These are phyloP conservation scores for Ganoderma sinense DNA, from an alignment of 1,284 basidiomycete species.

Conservation along the genomic window DNA sequence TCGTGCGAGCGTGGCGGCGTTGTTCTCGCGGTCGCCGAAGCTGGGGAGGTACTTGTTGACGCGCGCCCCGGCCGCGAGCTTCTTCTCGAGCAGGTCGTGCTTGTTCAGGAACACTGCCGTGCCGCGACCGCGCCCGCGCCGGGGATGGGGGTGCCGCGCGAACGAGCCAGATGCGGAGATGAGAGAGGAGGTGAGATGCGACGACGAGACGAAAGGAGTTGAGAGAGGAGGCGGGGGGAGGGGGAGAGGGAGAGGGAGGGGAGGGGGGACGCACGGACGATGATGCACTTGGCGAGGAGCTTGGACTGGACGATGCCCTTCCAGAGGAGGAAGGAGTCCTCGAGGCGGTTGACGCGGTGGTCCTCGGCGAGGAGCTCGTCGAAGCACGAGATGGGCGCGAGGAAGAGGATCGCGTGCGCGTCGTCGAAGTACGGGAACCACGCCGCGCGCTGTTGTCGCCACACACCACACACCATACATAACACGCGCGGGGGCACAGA, in stretches of 20 bases:
- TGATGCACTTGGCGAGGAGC: slow-evolving; percentile 60
- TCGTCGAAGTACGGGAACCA: slow-evolving; percentile 73
- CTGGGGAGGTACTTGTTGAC: slow-evolving; percentile 52
- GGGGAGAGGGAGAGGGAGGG: not conserved
- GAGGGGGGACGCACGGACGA: slow-evolving; percentile 48
- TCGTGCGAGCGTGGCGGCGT: slow-evolving; percentile 59
- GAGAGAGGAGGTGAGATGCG: not conserved
- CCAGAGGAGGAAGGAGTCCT: slow-evolving; percentile 75
- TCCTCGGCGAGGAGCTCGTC: slow-evolving; percentile 71
- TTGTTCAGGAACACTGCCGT: slow-evolving; percentile 68
- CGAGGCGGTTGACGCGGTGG: slow-evolving; percentile 63
- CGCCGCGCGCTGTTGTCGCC: slow-evolving; percentile 40
- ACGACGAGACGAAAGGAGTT: too few species aligned
- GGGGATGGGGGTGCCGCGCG: not conserved
- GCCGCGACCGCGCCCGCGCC: not conserved
- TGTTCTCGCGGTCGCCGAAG: slow-evolving; percentile 68
- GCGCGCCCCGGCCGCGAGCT: slow-evolving; percentile 42
- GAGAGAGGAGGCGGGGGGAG: not conserved
- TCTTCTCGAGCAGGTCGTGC: slow-evolving; percentile 57
- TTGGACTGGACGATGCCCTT: slow-evolving; percentile 60
- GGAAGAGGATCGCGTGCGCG: slow-evolving; percentile 72
- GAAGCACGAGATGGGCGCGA: slow-evolving; percentile 75
- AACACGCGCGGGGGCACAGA: too few species aligned
- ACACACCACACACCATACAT: not conserved
- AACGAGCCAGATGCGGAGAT: too few species aligned